Percentiles rank a stretch among this genome's conserved stretches.
phyloP scores from a whole-genome alignment of 2,329 filamentous ascomycete genomes.

The Neofusicoccum umdonicola region DNA sequence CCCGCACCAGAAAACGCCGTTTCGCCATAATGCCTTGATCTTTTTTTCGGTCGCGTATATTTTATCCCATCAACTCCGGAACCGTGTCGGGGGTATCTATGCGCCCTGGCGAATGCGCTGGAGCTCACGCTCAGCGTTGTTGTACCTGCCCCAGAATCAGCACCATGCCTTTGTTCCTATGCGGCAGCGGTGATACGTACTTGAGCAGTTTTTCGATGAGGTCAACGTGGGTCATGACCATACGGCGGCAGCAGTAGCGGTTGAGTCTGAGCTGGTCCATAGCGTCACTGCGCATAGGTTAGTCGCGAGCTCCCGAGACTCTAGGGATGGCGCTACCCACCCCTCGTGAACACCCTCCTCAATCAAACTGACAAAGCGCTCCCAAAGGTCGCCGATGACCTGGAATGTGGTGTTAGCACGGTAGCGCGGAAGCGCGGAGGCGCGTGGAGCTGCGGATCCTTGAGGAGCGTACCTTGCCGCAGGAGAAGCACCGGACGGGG shows the following conservation, averaged over 20 bases:
- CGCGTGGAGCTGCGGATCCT: background rate
- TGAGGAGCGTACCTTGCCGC: constrained; percentile 75
- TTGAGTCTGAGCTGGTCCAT: constrained; percentile 94
- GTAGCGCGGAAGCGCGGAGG: constrained; percentile 4
- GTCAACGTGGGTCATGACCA: constrained; percentile 99
- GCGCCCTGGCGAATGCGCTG: constrained; percentile 17
- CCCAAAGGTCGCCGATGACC: constrained; percentile 98
- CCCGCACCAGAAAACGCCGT: constrained; percentile 2
- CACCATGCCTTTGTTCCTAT: background rate
- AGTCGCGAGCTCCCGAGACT: background rate
- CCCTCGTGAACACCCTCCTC: constrained; percentile 55
- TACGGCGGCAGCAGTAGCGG: constrained; percentile 96
- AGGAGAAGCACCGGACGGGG: constrained; percentile 96
- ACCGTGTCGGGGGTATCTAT: constrained; percentile 4
- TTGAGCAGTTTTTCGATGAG: constrained; percentile 92
- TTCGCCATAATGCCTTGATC: background rate
- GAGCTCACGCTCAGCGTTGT: constrained; percentile 18
- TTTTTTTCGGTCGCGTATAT: background rate
- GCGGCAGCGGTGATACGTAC: constrained; percentile 26
- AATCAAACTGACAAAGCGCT: constrained; percentile 86
- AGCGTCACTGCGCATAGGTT: constrained; percentile 65
- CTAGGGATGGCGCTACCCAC: constrained; percentile 24
- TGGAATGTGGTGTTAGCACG: constrained; percentile 43
- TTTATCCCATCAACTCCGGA: background rate
- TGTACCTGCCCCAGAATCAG: constrained; percentile 9